Conservation (phyloP, 768 basidiomycete genomes). For the Hygrophoropsis aurantiaca region DNA sequence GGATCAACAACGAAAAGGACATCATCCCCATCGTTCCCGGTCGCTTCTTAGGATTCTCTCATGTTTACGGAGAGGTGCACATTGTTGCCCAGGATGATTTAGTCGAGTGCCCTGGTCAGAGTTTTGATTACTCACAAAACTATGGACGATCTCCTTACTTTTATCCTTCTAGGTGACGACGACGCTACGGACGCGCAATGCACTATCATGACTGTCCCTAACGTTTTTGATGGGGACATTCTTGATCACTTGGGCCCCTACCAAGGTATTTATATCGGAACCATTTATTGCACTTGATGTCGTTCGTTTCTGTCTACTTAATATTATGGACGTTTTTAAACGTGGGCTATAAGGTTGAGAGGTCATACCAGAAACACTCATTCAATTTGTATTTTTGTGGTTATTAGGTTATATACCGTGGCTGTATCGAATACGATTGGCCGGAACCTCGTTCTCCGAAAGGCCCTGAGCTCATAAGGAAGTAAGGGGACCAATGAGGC, state of each 20-base stretch:
- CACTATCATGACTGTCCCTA: slow-evolving; percentile 53
- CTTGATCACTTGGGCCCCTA: slow-evolving; percentile 59
- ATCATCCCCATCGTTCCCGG: slow-evolving; percentile 59
- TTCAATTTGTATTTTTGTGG: too few relatives aligned
- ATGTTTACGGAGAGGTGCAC: slow-evolving; percentile 39
- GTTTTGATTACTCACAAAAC: not conserved
- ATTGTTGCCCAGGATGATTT: slow-evolving; percentile 38
- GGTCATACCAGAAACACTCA: too few relatives aligned
- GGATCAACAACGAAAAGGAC: slow-evolving; percentile 36
- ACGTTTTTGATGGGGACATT: slow-evolving; percentile 47
- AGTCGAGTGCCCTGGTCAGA: slow-evolving; percentile 41
- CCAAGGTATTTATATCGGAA: slow-evolving; percentile 57
- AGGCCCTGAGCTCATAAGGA: too few relatives aligned
- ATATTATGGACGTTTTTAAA: too few relatives aligned
- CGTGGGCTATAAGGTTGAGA: too few relatives aligned
- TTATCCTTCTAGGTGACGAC: slow-evolving; percentile 43
- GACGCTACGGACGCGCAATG: slow-evolving; percentile 55
- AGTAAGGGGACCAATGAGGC: too few relatives aligned
- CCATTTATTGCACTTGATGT: slow-evolving; percentile 35
- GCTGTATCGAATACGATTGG: too few relatives aligned
- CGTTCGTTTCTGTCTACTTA: too few relatives aligned
- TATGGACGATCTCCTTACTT: not conserved
- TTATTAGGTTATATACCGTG: too few relatives aligned
- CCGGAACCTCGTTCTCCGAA: too few relatives aligned
- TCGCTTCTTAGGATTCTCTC: slow-evolving; percentile 46